phyloP scores from a whole-genome alignment of 371 early-diverging fungal genomes.

The Blastocladiella emersonii region DNA sequence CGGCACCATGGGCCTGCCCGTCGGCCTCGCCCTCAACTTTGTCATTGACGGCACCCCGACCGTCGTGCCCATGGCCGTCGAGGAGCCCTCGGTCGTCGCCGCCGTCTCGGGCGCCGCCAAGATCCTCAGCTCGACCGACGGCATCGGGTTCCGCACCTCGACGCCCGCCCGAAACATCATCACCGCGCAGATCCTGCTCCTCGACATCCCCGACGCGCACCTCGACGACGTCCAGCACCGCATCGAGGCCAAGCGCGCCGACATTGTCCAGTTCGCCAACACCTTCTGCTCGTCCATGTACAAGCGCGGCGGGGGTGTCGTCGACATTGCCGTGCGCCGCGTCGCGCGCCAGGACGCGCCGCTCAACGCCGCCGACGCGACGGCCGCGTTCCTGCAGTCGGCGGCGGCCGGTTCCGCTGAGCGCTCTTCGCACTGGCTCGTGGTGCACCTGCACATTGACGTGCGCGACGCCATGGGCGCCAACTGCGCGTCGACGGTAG shows the following conservation, averaged over 20 bases:
- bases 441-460: constrained; percentile 50
- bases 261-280: constrained; percentile 33
- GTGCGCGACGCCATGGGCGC: constrained; percentile 63
- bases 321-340: constrained; percentile 31
- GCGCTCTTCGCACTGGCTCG: constrained; percentile 29
- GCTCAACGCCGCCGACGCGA: neutral
- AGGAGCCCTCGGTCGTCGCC: constrained; percentile 56
- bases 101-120: constrained; percentile 57
- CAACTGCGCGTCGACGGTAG: constrained; percentile 44
- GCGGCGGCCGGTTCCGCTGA: neutral
- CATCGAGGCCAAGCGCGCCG: constrained; percentile 13
- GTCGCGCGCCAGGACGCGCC: constrained; percentile 6
- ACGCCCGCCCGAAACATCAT: constrained; percentile 42
- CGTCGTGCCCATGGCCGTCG: constrained; percentile 57
- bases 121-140: constrained; percentile 23
- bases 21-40: constrained; percentile 51
- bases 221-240: constrained; percentile 17
- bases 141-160: constrained; percentile 32
- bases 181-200: constrained; percentile 40
- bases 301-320: constrained; percentile 47
- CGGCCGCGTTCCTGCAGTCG: neutral
- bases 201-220: constrained; percentile 28
- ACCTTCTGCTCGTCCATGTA: constrained; percentile 42
- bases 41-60: constrained; percentile 35
- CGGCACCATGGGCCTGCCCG: constrained; percentile 46